A percentile compares a stretch with the other conserved stretches of the same genome.
Conservation (phyloP, 768 basidiomycete species). For the Dendrothele bispora region DNA sequence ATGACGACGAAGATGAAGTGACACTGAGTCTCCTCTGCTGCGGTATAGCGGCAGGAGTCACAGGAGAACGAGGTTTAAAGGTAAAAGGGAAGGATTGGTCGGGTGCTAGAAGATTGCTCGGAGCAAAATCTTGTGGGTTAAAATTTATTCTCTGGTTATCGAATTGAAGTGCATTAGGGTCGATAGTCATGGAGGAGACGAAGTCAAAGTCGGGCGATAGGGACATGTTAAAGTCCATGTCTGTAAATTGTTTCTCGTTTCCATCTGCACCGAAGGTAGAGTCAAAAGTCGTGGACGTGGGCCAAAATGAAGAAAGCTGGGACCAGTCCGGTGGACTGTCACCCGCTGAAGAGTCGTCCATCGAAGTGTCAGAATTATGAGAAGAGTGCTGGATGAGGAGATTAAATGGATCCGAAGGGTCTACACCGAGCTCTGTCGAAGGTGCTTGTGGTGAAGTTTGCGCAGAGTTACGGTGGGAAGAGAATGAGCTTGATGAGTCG, state of each 20-base stretch:
- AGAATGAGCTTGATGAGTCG: constrained; percentile 4
- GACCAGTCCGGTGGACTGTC: constrained; percentile 52
- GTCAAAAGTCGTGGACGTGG: constrained; percentile 20
- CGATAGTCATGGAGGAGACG: constrained; percentile 56
- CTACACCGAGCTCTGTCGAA: constrained; percentile 47
- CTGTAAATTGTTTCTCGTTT: constrained; percentile 31
- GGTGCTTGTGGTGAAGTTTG: constrained; percentile 21
- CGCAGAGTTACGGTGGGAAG: background rate
- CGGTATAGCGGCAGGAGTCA: constrained; percentile 16
- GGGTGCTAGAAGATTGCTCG: constrained; percentile 12
- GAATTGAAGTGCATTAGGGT: constrained; percentile 64
- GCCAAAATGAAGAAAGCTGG: constrained; percentile 52
- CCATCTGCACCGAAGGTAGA: constrained; percentile 18
- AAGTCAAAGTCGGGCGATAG: constrained; percentile 66
- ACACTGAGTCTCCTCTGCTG: constrained; percentile 48
- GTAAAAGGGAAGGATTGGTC: constrained; percentile 36
- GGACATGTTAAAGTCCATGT: constrained; percentile 39
- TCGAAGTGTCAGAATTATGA: constrained; percentile 30
- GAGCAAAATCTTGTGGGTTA: constrained; percentile 20
- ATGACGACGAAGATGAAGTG: constrained; percentile 55
- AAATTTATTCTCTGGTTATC: constrained; percentile 16
- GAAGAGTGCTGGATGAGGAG: constrained; percentile 51
- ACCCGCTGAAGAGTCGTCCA: constrained; percentile 33
- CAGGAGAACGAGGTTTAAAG: constrained; percentile 39
- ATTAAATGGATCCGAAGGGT: constrained; percentile 59